Conservation (phyloP, 352 stramenopile genomes). For the Phytophthora ramorum region DNA sequence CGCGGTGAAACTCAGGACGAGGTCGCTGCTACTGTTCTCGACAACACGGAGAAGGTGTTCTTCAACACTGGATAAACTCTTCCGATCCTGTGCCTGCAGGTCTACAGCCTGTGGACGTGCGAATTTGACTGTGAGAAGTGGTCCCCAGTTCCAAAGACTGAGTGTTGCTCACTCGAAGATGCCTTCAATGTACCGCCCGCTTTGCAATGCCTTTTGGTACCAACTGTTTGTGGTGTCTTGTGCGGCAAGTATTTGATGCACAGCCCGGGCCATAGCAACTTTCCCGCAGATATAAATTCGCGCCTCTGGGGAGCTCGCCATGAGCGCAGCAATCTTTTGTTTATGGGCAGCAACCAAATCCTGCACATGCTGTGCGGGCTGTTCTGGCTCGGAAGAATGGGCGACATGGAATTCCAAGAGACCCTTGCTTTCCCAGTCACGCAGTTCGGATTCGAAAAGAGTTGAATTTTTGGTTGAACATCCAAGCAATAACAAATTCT, state of each 20-base stretch:
- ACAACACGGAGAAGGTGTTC: constrained; percentile 77
- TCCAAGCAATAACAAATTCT: constrained; percentile 46
- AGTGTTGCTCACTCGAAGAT: constrained; percentile 19
- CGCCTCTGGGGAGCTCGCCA: constrained; percentile 18
- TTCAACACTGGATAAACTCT: constrained; percentile 39
- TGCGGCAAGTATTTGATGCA: constrained; percentile 20
- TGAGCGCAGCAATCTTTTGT: constrained; percentile 29
- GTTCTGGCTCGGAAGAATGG: constrained; percentile 22
- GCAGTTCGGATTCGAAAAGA: constrained; percentile 47
- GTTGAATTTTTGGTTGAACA: constrained; percentile 34
- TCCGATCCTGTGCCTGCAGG: background rate
- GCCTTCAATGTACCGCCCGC: constrained; percentile 28
- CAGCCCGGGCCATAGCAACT: constrained; percentile 18
- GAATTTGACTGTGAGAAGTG: background rate
- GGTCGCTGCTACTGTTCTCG: constrained; percentile 54
- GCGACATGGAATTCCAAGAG: constrained; percentile 39
- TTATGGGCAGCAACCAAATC: constrained; percentile 28
- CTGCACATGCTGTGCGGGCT: constrained; percentile 34
- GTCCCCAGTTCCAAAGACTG: background rate
- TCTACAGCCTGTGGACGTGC: background rate
- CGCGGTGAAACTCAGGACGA: constrained; percentile 57
- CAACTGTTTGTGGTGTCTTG: constrained; percentile 6
- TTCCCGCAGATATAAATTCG: constrained; percentile 40
- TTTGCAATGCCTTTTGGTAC: constrained; percentile 27
- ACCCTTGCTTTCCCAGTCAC: constrained; percentile 33